These are phyloP conservation scores for Juglanconis oblonga DNA, from an alignment of 2,329 filamentous ascomycete genomes.

Conservation along the genomic window DNA sequence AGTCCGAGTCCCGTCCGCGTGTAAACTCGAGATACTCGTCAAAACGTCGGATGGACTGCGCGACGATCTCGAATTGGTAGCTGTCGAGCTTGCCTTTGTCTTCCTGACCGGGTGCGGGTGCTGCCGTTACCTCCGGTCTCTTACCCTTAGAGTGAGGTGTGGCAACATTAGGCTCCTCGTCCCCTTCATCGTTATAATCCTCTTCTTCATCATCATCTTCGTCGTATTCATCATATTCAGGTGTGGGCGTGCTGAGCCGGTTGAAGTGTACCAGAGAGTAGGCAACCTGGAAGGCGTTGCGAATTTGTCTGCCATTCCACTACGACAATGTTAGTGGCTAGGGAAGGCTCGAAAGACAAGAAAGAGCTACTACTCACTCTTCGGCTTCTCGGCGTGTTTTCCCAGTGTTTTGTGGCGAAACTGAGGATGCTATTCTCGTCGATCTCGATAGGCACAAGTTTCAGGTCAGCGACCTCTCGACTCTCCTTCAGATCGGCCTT, in stretches of 20 bases:
- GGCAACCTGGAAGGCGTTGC: constrained; percentile 10
- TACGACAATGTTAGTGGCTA: not conserved
- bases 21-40: constrained; percentile 7
- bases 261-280: constrained; percentile 11
- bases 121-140: not conserved
- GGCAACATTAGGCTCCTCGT: not conserved
- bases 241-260: not conserved
- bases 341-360: no score
- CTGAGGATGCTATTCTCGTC: not conserved
- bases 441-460: not conserved
- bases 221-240: not conserved
- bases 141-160: no score
- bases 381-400: not conserved
- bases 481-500: not conserved
- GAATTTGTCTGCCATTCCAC: constrained; percentile 14
- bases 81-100: not conserved
- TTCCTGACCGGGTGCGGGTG: not conserved
- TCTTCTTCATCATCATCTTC: not conserved
- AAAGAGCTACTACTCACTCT: not conserved
- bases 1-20: constrained; percentile 4
- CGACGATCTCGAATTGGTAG: constrained; percentile 1
- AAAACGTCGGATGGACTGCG: constrained; percentile 4
- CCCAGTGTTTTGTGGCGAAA: not conserved
- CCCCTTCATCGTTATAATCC: not conserved
- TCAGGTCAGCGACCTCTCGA: not conserved